phyloP scores from a whole-genome alignment of 257 asterid species.

The Avicennia marina region DNA sequence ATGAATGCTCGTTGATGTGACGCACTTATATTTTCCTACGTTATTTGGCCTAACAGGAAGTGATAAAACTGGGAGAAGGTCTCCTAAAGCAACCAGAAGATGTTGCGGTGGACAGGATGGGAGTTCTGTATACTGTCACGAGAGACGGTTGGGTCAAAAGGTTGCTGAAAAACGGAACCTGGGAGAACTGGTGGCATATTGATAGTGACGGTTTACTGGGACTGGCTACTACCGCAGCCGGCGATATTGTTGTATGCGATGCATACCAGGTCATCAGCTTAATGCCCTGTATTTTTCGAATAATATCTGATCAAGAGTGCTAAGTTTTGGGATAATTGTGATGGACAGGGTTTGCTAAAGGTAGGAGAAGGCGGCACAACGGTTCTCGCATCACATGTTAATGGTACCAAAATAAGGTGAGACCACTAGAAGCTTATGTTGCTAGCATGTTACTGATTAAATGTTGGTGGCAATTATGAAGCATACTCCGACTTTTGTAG shows the following conservation, averaged over 20 bases:
- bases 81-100: conserved; percentile 50
- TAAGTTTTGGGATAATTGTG: not conserved
- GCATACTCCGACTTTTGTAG: too few relatives aligned
- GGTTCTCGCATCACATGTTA: conserved; percentile 46
- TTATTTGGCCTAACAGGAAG: conserved; percentile 52
- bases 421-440: not conserved
- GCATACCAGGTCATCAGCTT: conserved; percentile 29
- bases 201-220: conserved; percentile 37
- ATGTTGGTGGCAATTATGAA: not conserved
- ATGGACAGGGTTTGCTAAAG: conserved; percentile 58
- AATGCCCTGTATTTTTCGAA: too few relatives aligned
- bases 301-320: too few relatives aligned
- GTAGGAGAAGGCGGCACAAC: conserved; percentile 51
- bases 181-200: conserved; percentile 49
- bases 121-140: conserved; percentile 50
- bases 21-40: not conserved
- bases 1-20: too few relatives aligned
- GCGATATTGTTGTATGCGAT: conserved; percentile 52
- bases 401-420: conserved; percentile 51
- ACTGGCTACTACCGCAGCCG: conserved; percentile 35
- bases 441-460: not conserved
- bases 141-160: conserved; percentile 66
- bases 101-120: conserved; percentile 39
- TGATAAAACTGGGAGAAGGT: conserved; percentile 64
- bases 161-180: conserved; percentile 47